These are phyloP conservation scores for Rhizopogon rudus DNA, from an alignment of 768 basidiomycete species.

Conservation along the genomic window DNA sequence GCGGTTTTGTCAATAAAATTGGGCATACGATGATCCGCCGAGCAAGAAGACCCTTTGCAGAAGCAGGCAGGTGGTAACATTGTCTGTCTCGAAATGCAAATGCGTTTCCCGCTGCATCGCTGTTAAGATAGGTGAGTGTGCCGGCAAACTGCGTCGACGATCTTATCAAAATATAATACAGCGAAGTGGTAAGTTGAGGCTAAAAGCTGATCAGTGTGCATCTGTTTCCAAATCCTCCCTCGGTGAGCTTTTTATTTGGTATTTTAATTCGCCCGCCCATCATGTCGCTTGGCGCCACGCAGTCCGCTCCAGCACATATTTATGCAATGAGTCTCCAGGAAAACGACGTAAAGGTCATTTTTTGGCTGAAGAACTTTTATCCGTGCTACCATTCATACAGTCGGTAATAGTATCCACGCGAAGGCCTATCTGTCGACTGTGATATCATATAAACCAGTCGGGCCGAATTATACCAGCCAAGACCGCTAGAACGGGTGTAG, in stretches of 20 bases:
- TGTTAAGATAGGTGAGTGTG: slow-evolving; percentile 92
- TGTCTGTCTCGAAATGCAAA: slow-evolving; percentile 89
- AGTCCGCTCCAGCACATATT: slow-evolving; percentile 92
- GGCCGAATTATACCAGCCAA: no score
- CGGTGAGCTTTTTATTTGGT: slow-evolving; percentile 73
- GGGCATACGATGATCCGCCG: slow-evolving; percentile 82
- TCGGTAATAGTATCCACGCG: no score
- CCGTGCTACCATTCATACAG: no score
- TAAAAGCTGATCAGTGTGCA: slow-evolving; percentile 95
- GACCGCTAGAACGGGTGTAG: no score
- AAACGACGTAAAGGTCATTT: no score
- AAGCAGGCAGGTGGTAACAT: slow-evolving; percentile 94
- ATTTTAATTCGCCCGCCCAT: slow-evolving; percentile 93
- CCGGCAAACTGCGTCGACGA: no score
- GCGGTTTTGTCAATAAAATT: not conserved
- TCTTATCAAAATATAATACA: slow-evolving; percentile 65
- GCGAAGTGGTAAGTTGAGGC: slow-evolving; percentile 76
- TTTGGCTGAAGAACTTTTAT: no score
- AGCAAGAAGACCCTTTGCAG: slow-evolving; percentile 76
- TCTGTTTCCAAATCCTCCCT: slow-evolving; percentile 78
- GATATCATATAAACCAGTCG: no score
- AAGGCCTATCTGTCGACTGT: no score
- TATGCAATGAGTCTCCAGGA: slow-evolving; percentile 48
- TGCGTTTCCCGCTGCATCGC: slow-evolving; percentile 93
- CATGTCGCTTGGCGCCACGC: slow-evolving; percentile 99